Conservation (phyloP, 2,329 filamentous ascomycete species). For the Calonectria honghensis region DNA sequence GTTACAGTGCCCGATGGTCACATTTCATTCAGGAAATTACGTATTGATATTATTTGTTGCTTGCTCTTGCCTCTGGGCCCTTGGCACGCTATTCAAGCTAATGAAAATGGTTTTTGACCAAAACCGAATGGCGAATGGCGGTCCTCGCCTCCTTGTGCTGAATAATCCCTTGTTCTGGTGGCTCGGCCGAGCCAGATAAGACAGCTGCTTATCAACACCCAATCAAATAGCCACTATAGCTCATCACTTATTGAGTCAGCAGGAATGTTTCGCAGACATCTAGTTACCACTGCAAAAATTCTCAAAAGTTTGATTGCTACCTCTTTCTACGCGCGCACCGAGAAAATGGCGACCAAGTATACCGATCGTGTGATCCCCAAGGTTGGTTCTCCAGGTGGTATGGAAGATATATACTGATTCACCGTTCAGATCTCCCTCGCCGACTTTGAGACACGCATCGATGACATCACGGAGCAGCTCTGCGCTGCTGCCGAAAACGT, state of each 20-base stretch:
- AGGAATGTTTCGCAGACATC: neutral
- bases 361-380: neutral
- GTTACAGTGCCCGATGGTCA: too few species aligned
- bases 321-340: neutral
- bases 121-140: neutral
- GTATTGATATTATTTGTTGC: too few species aligned
- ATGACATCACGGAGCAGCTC: neutral
- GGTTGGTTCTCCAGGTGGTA: neutral
- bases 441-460: constrained; percentile 1
- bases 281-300: neutral
- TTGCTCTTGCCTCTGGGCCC: too few species aligned
- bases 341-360: neutral
- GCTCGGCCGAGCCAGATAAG: constrained; percentile 2
- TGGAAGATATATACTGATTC: neutral
- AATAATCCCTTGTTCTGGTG: neutral
- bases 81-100: too few species aligned
- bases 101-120: too few species aligned
- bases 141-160: neutral
- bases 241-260: neutral
- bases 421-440: neutral
- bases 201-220: neutral
- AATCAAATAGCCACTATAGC: neutral
- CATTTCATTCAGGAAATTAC: too few species aligned
- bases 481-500: constrained; percentile 6
- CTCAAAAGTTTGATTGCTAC: neutral